phyloP scores from a whole-genome alignment of 2,329 filamentous ascomycete genomes.

The Aspergillus fumigatiaffinis region DNA sequence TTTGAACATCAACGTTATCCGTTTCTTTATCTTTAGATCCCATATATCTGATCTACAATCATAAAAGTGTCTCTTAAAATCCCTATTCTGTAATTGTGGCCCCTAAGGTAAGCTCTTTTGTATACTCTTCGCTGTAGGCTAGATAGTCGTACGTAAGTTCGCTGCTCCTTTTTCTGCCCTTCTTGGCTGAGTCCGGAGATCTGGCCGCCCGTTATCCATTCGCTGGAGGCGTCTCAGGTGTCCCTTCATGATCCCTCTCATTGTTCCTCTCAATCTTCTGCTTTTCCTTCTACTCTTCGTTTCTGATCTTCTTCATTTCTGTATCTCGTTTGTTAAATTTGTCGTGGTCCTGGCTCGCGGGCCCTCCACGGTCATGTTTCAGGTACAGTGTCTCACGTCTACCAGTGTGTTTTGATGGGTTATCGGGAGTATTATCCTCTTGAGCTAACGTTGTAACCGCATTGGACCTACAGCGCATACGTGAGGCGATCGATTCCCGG shows the following conservation, averaged over 20 bases:
- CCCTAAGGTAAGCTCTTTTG: no score
- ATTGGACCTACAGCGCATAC: constrained; percentile 59
- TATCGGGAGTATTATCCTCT: constrained; percentile 1
- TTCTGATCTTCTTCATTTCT: constrained; percentile 9
- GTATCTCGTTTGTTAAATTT: constrained; percentile 9
- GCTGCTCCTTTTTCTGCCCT: constrained; percentile 6
- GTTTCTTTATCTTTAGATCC: background rate
- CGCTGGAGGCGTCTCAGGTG: background rate
- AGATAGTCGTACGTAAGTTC: background rate
- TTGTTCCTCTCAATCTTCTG: constrained; percentile 9
- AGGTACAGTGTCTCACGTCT: constrained; percentile 18
- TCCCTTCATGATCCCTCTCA: constrained; percentile 4
- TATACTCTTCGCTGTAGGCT: background rate
- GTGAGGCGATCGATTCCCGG: constrained; percentile 77
- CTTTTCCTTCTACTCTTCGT: constrained; percentile 7
- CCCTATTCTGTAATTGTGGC: background rate
- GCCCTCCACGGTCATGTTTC: constrained; percentile 29
- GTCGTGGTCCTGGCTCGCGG: constrained; percentile 17
- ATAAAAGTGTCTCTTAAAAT: background rate
- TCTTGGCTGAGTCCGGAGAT: constrained; percentile 15
- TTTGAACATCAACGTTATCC: background rate
- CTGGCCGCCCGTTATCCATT: constrained; percentile 17
- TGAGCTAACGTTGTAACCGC: background rate
- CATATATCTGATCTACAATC: background rate
- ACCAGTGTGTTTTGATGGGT: background rate